Percentiles rank a stretch among this genome's conserved stretches.
These are phyloP conservation scores for Castanospermum australe DNA, from an alignment of 306 rosid species.

Conservation along the genomic window DNA sequence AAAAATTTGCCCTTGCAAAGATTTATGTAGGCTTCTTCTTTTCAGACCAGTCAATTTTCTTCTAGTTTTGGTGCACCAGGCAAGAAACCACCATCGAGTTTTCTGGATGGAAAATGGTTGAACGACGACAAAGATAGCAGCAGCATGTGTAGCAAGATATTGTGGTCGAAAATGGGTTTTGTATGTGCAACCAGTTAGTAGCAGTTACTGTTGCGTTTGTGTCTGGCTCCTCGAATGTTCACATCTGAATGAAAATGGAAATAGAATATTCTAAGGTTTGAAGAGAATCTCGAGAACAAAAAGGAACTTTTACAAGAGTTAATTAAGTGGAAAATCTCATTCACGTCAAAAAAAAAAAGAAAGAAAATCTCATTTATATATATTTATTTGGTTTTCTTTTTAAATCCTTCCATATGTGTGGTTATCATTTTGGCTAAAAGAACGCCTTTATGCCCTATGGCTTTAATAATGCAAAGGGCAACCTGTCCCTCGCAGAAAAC, in stretches of 20 bases:
- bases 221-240: neutral
- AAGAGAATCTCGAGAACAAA: neutral
- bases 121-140: neutral
- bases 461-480: neutral
- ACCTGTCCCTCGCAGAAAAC: no score
- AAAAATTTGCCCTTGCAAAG: neutral
- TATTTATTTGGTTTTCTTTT: neutral
- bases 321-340: neutral
- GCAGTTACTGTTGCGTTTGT: neutral
- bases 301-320: neutral
- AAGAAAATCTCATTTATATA: no score
- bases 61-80: neutral
- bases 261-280: neutral
- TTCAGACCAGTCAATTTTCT: constrained; percentile 13
- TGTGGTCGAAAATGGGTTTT: constrained; percentile 23
- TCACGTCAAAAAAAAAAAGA: no score
- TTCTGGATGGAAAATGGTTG: neutral
- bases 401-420: neutral
- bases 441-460: neutral
- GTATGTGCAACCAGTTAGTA: neutral
- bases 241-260: neutral
- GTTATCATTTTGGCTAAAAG: neutral
- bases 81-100: neutral
- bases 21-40: constrained; percentile 15
- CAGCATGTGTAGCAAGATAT: neutral